Conservation (phyloP, 495 filamentous ascomycete genomes). For the Alectoria sarmentosa region DNA sequence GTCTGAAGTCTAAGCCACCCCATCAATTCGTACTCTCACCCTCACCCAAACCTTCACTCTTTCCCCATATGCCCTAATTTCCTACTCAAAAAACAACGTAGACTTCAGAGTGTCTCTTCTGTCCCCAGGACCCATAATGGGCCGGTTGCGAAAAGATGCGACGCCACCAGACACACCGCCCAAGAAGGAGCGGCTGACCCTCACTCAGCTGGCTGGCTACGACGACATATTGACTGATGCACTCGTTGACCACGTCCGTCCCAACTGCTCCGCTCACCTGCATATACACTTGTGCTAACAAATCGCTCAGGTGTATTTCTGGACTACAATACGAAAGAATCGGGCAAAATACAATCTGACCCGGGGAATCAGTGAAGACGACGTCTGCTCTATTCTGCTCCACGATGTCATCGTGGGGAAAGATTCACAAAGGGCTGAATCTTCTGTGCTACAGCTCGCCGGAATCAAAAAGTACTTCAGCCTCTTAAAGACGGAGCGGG, state of each 20-base stretch:
- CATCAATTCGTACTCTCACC: neutral
- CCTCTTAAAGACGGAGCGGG: constrained; percentile 60
- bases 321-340: constrained; percentile 94
- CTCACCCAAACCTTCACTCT: constrained; percentile 1
- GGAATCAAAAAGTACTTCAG: constrained; percentile 66
- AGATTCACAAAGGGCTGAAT: constrained; percentile 59
- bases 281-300: constrained; percentile 8
- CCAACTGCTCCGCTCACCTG: constrained; percentile 7
- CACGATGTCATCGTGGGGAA: constrained; percentile 68
- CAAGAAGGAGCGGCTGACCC: constrained; percentile 58
- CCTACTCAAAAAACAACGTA: neutral
- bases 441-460: constrained; percentile 60
- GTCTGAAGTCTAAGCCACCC: constrained; percentile 3
- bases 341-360: constrained; percentile 77
- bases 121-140: neutral
- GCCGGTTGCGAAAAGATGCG: constrained; percentile 14
- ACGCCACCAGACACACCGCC: constrained; percentile 17
- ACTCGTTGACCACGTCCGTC: constrained; percentile 84
- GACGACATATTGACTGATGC: constrained; percentile 96
- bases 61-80: constrained; percentile 7
- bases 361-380: constrained; percentile 73
- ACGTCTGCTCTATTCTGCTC: constrained; percentile 71
- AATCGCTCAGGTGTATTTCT: constrained; percentile 70
- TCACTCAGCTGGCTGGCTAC: constrained; percentile 82
- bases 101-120: neutral